Base-by-base conservation (phyloP, 129 eudicot genomes). In the Tagetes erecta region DNA sequence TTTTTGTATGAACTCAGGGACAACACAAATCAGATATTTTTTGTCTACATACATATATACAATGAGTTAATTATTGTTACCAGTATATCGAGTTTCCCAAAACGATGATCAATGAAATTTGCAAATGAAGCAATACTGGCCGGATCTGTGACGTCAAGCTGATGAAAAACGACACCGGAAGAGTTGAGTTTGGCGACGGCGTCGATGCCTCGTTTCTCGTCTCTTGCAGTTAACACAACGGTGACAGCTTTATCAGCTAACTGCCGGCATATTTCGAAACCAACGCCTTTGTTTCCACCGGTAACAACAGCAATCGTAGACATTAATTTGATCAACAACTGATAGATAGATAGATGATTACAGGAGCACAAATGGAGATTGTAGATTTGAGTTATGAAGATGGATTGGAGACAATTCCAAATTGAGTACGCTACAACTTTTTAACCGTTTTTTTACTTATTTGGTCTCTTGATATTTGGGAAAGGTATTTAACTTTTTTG, bases 251-350 rank as follows among this genome's bases (percentile, higher is more conserved):
- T 64, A 67, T 49, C 65, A 36, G 83, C 82, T 58, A 82, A 60
- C 9, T 77, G 86, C 12, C 82, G 20, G 78, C 86, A 82, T 46
- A 72, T 82, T 75, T 82, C 86, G 0, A 82, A 62, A 39, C 86
- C 87, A 10, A 83, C 33, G 36, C 87, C 87, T 83, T 83, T 83
- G 84, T 83, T 83, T 36, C 81, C 81, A 49, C 87, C 87, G 12
- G 84, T 83, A 34, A 82, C 83, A 71, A 82, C 77, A 8, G 82
- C 86, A 35, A 78, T 56, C 72, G 83, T 82, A 36, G 34, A 59
- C 53, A 80, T 63, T 30, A 20, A 20, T 20, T 20, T 20, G 27
- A 20, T 50, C 47, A 56, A 8, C 47, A 64, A 50, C 72, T 37
- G 39, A 13, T 41, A 6, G 47, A 44, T 44, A 6, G 8, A 44